Percentiles rank a stretch among this genome's conserved stretches.
Conservation (phyloP, 768 basidiomycete species). For the Xerocomellus amylosporus region DNA sequence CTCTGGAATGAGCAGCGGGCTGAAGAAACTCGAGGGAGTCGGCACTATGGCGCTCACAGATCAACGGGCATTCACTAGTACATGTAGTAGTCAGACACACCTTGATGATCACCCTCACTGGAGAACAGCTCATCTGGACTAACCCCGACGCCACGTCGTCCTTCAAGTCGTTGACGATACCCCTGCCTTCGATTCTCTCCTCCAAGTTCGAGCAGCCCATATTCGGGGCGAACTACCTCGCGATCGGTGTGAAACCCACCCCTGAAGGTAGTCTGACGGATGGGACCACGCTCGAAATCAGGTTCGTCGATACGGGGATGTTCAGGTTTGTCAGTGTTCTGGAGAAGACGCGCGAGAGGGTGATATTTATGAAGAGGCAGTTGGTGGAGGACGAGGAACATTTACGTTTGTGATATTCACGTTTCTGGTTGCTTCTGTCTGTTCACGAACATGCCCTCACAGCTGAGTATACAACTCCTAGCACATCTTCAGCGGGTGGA, state of each 20-base stretch:
- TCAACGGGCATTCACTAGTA: constrained; percentile 53
- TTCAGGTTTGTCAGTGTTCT: constrained; percentile 70
- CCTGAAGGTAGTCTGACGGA: constrained; percentile 61
- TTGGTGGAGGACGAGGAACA: constrained; percentile 25
- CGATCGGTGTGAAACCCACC: constrained; percentile 64
- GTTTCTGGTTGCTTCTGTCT: background rate
- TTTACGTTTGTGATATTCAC: constrained; percentile 26
- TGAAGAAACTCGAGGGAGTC: constrained; percentile 53
- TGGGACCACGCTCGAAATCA: constrained; percentile 64
- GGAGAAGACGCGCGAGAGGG: constrained; percentile 73
- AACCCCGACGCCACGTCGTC: constrained; percentile 33
- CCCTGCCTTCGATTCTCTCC: constrained; percentile 60
- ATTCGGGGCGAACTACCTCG: constrained; percentile 65
- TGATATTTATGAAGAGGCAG: constrained; percentile 71
- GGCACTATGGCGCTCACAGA: constrained; percentile 69
- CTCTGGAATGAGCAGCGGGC: constrained; percentile 38
- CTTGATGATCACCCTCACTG: constrained; percentile 5
- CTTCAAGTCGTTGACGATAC: constrained; percentile 50
- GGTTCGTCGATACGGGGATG: constrained; percentile 62
- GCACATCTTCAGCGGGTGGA: constrained; percentile 16
- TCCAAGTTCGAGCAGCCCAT: constrained; percentile 76
- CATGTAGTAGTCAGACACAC: background rate
- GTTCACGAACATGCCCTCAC: background rate
- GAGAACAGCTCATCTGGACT: constrained; percentile 60
- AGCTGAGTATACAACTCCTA: constrained; percentile 32